These are phyloP conservation scores for Suillus tomentosus DNA, from an alignment of 768 basidiomycete species.

Conservation along the genomic window DNA sequence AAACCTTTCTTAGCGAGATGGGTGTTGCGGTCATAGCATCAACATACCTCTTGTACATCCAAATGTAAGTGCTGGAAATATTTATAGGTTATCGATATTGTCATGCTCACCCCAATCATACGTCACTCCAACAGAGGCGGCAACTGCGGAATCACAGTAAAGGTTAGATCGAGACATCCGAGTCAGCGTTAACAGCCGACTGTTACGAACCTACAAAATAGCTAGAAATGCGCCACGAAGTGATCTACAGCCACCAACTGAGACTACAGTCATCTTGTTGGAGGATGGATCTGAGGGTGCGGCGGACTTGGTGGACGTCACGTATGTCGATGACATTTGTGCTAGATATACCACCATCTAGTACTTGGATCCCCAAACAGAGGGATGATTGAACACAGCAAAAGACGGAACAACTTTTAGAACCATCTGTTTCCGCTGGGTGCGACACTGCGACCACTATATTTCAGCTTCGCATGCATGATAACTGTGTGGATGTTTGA, in stretches of 20 bases:
- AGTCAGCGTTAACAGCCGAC: background rate
- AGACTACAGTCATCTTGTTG: background rate
- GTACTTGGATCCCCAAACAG: background rate
- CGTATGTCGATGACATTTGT: background rate
- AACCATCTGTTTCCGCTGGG: too few species aligned
- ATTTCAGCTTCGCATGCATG: too few species aligned
- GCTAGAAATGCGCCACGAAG: background rate
- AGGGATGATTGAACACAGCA: background rate
- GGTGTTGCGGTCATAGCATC: background rate
- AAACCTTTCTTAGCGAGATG: background rate
- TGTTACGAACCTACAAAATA: background rate
- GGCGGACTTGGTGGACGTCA: background rate
- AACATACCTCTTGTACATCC: background rate
- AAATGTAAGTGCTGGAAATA: background rate
- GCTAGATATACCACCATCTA: background rate
- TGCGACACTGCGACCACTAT: too few species aligned
- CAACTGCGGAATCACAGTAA: background rate
- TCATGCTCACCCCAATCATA: conserved; percentile 1
- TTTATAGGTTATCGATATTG: background rate
- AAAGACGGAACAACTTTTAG: too few species aligned
- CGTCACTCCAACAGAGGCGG: background rate
- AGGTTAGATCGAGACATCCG: background rate
- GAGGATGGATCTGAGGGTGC: background rate
- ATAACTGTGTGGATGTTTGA: too few species aligned
- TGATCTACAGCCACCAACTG: background rate